Base-by-base conservation (phyloP, 2,329 filamentous ascomycete species). In the Colletotrichum sp. region DNA sequence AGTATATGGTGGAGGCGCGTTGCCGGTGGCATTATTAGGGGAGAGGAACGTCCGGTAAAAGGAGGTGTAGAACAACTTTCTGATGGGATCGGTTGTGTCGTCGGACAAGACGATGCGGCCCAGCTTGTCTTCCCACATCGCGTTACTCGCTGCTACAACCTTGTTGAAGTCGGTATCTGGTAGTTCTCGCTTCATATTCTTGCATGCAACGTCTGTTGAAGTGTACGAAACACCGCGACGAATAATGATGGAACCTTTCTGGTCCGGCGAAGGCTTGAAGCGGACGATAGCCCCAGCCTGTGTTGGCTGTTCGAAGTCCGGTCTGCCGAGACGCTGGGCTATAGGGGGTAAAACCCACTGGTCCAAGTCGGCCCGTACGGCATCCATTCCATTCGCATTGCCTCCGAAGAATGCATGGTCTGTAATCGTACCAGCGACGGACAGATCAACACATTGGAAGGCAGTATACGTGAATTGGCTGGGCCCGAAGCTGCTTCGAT, bases 31-130 rank as follows among this genome's bases (percentile, higher is more conserved):
- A 21, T 71, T 71, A 2, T 71, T 71, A n/a, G 69, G 69, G 6
- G 69, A 71, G 16, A 71, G 13, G 69, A 71, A 71, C 1, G 69
- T 71, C 21, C 62, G 30, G 30, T 71, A 67, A 16, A 71, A 71
- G 6, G 62, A 71, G 3, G 70, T 71, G 15, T 71, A 71, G 34
- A 48, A 67, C 13, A 71, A 7, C 4, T 30, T 67, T 16, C 64
- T 32, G 7, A 71, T 60, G 5, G 48, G 9, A 13, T 71, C 70
- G 3, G 30, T n/a, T 2, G 70, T 71, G 8, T 60, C 34, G 13
- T 48, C 52, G 6, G 62, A 67, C 12, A 71, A 21, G 4, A 28
- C 36, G 5, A 67, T 67, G n/a, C 70, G 70, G 9, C 52, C 21
- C 8, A 71, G 52, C 32, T 28, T 67, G 1, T 60, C 62, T 8